Evolutionary conservation across 73 alveolate genomes (phyloP), one percentile per base, ranked within the genome.

Genomic region (Diophrys appendiculata): DNA sequence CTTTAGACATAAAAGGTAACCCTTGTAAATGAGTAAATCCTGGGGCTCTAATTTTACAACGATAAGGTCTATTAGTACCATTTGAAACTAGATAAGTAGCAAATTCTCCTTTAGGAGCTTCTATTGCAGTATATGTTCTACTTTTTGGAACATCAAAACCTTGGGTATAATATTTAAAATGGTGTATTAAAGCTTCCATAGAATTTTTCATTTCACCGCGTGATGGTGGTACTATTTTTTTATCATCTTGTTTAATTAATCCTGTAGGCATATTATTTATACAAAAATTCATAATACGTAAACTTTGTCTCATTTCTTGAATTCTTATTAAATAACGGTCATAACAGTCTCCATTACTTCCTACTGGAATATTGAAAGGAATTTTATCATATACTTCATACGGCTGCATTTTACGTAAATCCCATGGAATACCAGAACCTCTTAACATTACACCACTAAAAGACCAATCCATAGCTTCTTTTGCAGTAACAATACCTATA

Each of bases 81-180:
- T 75, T 76, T 3, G 83, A 75, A 56, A 75, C 30, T 52, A 75
- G 27, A 2, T 74, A 35, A 2, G 56, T 76, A n/a, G 77, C 83
- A 35, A 75, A 75, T 56, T 75, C 83, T 18, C 83, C 83, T 75
- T 75, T 75, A 13, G 83, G 83, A 56, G 83, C 83, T 30, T 75
- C 83, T 53, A 75, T 76, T 11, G 83, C 80, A 54, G 54, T 22
- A 29, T 75, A 75, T 11, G 18, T 8, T 54, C 52, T 54, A 56
- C 83, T 76, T 75, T 29, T 13, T 8, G 80, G 80, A 54, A 75
- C 77, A 2, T 26, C 25, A 2, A 56, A 23, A 56, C 83, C 83
- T 75, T 75, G 77, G 27, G 77, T 75, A 30, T 75, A 75, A 27
- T 75, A 25, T 54, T 75, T 75, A 75, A 75, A 75, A 30, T 75